These are phyloP conservation scores for Aspergillus sp. DNA, from an alignment of 2,329 filamentous ascomycete species.

Conservation along the genomic window DNA sequence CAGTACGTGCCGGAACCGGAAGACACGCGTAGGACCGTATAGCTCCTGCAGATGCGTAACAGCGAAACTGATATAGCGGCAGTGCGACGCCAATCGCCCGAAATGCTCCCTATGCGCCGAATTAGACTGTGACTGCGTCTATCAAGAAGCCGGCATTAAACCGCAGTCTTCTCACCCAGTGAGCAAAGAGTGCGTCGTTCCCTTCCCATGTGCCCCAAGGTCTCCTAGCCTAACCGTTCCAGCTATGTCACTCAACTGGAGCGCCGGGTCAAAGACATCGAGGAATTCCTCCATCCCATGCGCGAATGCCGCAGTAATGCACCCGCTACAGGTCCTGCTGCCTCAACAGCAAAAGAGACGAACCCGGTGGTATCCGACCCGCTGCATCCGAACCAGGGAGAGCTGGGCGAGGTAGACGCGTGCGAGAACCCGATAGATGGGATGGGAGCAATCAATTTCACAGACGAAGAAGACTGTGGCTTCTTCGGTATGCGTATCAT, in stretches of 20 bases:
- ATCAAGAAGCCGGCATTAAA: too few species aligned
- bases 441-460: constrained; percentile 30
- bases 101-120: constrained; percentile 31
- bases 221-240: too few species aligned
- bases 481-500: constrained; percentile 25
- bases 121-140: too few species aligned
- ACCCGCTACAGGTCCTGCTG: not conserved
- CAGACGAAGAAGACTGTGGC: constrained; percentile 29
- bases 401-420: not conserved
- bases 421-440: constrained; percentile 25
- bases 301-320: constrained; percentile 11
- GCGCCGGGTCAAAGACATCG: too few species aligned
- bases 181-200: too few species aligned
- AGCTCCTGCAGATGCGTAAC: not conserved
- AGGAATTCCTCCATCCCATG: too few species aligned
- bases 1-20: not conserved
- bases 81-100: constrained; percentile 39
- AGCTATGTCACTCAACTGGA: too few species aligned
- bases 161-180: too few species aligned
- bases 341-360: not conserved
- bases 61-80: not conserved
- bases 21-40: not conserved
- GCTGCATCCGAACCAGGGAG: not conserved
- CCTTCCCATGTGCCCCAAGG: too few species aligned
- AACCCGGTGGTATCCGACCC: constrained; percentile 8